phyloP scores from a whole-genome alignment of 176 grass and related monocot species.

The Eleusine indica region DNA sequence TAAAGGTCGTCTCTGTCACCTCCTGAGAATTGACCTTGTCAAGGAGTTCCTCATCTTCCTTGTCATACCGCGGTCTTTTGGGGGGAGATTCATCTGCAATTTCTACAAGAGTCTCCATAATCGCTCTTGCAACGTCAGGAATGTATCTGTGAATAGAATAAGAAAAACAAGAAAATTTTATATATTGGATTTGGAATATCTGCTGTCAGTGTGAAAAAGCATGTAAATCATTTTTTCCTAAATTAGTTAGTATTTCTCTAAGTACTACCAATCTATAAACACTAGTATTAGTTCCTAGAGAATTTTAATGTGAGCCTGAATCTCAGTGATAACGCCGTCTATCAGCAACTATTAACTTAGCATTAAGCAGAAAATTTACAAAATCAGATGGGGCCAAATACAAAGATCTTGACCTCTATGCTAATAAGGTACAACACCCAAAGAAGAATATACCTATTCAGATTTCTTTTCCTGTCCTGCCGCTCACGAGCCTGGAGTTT shows the following conservation, averaged over 20 bases:
- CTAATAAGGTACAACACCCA: conserved; percentile 12
- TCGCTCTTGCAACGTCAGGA: conserved; percentile 91
- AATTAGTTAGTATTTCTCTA: neutral
- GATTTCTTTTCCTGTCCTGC: conserved; percentile 92
- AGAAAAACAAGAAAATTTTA: conserved; percentile 7
- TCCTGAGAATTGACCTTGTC: conserved; percentile 74
- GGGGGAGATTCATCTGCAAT: conserved; percentile 64
- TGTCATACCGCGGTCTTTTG: conserved; percentile 62
- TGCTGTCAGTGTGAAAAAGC: neutral
- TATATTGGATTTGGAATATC: neutral
- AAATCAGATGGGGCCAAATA: neutral
- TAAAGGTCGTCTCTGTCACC: conserved; percentile 78
- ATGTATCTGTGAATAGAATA: conserved; percentile 68
- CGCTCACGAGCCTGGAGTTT: conserved; percentile 89
- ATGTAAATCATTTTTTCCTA: neutral
- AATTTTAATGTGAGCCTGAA: neutral
- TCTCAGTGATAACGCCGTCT: neutral
- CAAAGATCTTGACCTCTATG: neutral
- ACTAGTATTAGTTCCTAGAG: neutral
- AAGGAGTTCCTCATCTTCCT: conserved; percentile 85
- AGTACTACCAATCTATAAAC: conserved; percentile 13
- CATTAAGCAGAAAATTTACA: neutral
- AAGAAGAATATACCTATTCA: conserved; percentile 61
- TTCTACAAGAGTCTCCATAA: conserved; percentile 87
- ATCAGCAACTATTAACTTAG: conserved; percentile 19